Base-by-base conservation (phyloP, 441 rosid species). In the Jatropha multifida region DNA sequence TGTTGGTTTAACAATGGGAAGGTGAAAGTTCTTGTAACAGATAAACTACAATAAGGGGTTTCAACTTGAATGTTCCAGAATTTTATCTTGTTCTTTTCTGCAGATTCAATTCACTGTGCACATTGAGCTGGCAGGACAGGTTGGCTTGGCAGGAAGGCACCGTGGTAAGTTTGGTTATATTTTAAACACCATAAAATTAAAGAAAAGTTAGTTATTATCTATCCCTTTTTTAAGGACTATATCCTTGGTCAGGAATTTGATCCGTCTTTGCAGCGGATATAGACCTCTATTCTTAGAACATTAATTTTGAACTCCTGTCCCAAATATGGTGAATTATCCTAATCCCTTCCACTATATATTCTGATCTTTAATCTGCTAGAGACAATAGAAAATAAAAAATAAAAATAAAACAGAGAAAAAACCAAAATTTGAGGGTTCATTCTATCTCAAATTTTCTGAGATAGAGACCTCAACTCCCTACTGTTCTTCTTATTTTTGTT, bases 371-470 rank as follows among this genome's bases (percentile, higher is more conserved):
- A 60, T 7, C 55, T 1, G 13, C 2, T 7, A 37, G 2, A 51
- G 42, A 32, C 14, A 8, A 32, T 14, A 40, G 8, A 38, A 37
- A 68, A 68, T 27, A 14, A 68, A 52, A 13, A 32, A 26, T 23
- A 49, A 65, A 15, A 52, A 51, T 13, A 27, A 67, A 68, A 27
- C 32, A 26, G 12, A 51, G 17, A 44, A 54, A 46, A 66, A 60
- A 41, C 58, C 49, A 60, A 32, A 4, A 5, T 58, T 49, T 48
- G 46, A 49, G 48, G 48, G 68, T 46, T 72, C 68, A 32, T 71
- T 71, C 74, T 71, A 71, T 71, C 74, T 71, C 74, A 71, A 20
- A 6, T 5, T 1, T 20, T 71, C 27, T 18, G 65, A 62, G 75
- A 62, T 61, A 62, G 75, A 71, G 8, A 23, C 14, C 32, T 61